phyloP scores from a whole-genome alignment of 2,329 filamentous ascomycete genomes.

The Alternaria sp. region DNA sequence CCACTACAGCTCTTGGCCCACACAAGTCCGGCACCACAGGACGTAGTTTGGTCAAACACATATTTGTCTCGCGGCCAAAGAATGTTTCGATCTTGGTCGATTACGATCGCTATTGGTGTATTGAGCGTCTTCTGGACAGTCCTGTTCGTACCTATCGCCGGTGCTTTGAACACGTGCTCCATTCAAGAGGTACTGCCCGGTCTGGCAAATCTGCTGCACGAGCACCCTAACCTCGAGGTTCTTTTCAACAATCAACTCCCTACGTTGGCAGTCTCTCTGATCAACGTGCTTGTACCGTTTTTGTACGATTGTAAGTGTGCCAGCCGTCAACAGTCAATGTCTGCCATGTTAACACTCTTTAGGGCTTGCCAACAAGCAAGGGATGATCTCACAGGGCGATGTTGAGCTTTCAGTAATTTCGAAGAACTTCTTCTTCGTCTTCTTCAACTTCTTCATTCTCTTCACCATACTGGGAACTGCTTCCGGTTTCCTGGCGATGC shows the following conservation, averaged over 20 bases:
- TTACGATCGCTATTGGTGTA: constrained; percentile 82
- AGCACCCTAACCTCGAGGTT: constrained; percentile 73
- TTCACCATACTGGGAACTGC: constrained; percentile 88
- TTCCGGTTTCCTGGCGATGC: constrained; percentile 72
- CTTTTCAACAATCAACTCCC: constrained; percentile 88
- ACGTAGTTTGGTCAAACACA: constrained; percentile 95
- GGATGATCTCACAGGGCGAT: constrained; percentile 93
- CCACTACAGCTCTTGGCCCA: constrained; percentile 86
- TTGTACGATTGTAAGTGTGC: constrained; percentile 78
- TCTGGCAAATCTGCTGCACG: constrained; percentile 70
- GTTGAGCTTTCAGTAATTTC: constrained; percentile 94
- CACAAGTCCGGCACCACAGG: constrained; percentile 83
- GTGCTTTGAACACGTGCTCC: constrained; percentile 79
- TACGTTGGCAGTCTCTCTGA: constrained; percentile 80
- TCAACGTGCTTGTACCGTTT: constrained; percentile 90
- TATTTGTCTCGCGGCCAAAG: constrained; percentile 78
- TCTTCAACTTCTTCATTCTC: constrained; percentile 98
- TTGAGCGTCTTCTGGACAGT: constrained; percentile 89
- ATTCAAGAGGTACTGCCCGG: constrained; percentile 75
- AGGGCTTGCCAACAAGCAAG: constrained; percentile 84
- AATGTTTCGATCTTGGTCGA: constrained; percentile 78
- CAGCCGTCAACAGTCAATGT: background rate
- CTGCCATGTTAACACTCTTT: constrained; percentile 6
- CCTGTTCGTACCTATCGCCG: constrained; percentile 79
- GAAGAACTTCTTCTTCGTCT: constrained; percentile 99